phyloP scores from a whole-genome alignment of 129 eudicot species.

The Daucus carota region DH1_v3.0 NC_030387.2:38253001-38253500 shows the following conservation, averaged over 20 bases:
- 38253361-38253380: not conserved
- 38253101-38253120: too few species aligned
- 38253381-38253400: not conserved
- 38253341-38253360: not conserved
- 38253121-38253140: not conserved
- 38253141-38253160: not conserved
- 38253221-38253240: conserved; percentile 81
- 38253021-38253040: too few species aligned
- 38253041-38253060: too few species aligned
- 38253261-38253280: conserved; percentile 51
- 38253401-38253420: not conserved
- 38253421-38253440: not conserved
- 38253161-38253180: not conserved
- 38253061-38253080: too few species aligned
- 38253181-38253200: conserved; percentile 22
- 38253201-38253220: conserved; percentile 38
- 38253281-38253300: conserved; percentile 58
- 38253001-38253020: too few species aligned
- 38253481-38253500: not conserved
- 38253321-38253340: conserved; percentile 70
- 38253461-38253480: not conserved
- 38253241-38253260: conserved; percentile 82
- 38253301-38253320: conserved; percentile 70
- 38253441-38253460: not conserved
- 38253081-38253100: too few species aligned